These are phyloP conservation scores for Tricholoma hemisulphureum DNA, from an alignment of 768 basidiomycete genomes.

Conservation along the genomic window DNA sequence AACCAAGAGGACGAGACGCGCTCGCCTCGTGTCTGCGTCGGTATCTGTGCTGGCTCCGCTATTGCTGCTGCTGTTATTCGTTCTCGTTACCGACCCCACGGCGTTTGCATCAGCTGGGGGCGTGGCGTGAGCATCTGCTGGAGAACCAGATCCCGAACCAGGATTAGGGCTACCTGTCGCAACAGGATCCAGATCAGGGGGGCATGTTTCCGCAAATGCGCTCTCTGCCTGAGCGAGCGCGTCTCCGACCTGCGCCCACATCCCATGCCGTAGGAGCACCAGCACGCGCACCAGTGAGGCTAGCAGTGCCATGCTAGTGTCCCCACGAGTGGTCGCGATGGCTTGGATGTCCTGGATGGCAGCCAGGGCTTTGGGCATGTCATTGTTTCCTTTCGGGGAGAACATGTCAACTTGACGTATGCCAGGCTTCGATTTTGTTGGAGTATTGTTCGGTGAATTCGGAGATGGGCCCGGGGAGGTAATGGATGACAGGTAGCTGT, in stretches of 20 bases:
- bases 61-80: not conserved
- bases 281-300: slow-evolving; percentile 52
- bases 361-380: slow-evolving; percentile 22
- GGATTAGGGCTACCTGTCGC: not conserved
- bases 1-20: slow-evolving; percentile 32
- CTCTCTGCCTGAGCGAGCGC: slow-evolving; percentile 50
- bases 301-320: slow-evolving; percentile 27
- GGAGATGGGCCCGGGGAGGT: not conserved
- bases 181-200: not conserved
- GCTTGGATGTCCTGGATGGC: slow-evolving; percentile 36
- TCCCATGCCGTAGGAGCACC: slow-evolving; percentile 51
- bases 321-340: slow-evolving; percentile 8
- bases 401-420: not conserved
- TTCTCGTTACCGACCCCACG: not conserved
- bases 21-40: slow-evolving; percentile 19
- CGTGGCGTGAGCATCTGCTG: not conserved
- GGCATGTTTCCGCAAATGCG: slow-evolving; percentile 1
- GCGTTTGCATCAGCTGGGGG: not conserved
- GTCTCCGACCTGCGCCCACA: slow-evolving; percentile 52
- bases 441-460: slow-evolving; percentile 13
- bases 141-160: not conserved
- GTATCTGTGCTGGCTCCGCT: slow-evolving; percentile 17
- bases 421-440: not conserved
- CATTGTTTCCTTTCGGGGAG: slow-evolving; percentile 11
- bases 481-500: slow-evolving; percentile 21